Conservation (phyloP, 2,329 filamentous ascomycete genomes). For the Fusarium newnesense region DNA sequence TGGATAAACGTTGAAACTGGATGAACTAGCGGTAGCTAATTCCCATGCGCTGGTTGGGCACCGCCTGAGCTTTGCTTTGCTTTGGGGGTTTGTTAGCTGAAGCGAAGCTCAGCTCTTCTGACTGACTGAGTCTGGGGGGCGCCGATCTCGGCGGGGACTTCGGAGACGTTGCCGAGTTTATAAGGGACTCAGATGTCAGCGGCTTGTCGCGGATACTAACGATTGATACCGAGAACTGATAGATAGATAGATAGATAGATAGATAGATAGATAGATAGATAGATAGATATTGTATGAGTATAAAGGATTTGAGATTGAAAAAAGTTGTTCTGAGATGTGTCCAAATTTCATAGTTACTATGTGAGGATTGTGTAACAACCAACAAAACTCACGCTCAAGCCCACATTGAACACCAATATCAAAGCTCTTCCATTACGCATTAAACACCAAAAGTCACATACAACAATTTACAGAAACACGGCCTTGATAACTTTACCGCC, state of each 20-base stretch:
- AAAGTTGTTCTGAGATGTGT: neutral
- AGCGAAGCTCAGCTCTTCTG: neutral
- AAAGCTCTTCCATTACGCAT: neutral
- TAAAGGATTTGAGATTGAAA: neutral
- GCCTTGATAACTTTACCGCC: neutral
- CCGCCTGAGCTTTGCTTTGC: neutral
- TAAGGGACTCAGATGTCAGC: neutral
- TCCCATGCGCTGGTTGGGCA: conserved; percentile 25
- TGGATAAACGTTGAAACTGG: conserved; percentile 2
- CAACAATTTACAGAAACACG: neutral
- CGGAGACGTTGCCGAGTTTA: conserved; percentile 23
- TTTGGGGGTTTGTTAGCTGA: neutral
- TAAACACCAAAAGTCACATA: neutral
- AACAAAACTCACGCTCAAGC: neutral
- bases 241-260: neutral
- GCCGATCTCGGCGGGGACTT: conserved; percentile 30
- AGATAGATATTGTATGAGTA: neutral
- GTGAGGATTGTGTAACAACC: neutral
- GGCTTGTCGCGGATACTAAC: conserved; percentile 21
- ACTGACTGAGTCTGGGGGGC: neutral
- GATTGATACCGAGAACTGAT: neutral
- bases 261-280: neutral
- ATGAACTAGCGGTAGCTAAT: conserved; percentile 21
- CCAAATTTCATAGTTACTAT: neutral
- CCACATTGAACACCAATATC: neutral